Evolutionary conservation across 352 stramenopile genomes (phyloP).

Genomic region (Phytopythium helicoides): DNA sequence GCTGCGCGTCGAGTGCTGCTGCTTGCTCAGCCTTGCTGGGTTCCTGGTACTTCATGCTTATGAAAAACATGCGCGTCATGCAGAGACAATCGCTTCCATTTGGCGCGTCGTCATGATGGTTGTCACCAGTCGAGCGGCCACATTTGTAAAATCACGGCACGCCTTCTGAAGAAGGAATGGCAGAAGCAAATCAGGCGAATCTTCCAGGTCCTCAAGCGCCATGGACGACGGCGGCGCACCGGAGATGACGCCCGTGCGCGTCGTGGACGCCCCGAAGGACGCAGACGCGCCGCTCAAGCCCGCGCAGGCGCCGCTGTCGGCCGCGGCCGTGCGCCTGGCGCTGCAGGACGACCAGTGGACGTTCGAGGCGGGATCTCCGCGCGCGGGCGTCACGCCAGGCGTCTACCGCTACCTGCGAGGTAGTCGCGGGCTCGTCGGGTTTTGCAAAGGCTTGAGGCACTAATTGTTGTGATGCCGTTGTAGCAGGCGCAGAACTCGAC

Average conservation of each 20-base stretch:
- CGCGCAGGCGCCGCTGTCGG: constrained; percentile 41
- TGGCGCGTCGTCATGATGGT: no score
- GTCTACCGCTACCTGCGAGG: constrained; percentile 59
- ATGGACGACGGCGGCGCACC: constrained; percentile 37
- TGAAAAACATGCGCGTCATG: no score
- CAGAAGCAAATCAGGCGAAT: background rate
- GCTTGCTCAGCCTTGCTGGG: no score
- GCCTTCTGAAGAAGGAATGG: no score
- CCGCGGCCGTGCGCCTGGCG: constrained; percentile 43
- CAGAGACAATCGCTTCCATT: no score
- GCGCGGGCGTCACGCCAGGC: constrained; percentile 30
- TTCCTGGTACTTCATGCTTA: no score
- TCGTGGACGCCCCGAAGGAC: constrained; percentile 8
- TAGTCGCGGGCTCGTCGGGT: background rate
- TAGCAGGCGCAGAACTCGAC: constrained; percentile 39
- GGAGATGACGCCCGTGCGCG: constrained; percentile 25
- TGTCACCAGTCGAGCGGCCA: no score
- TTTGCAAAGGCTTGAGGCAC: background rate
- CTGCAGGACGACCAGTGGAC: constrained; percentile 63
- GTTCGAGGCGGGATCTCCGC: constrained; percentile 39
- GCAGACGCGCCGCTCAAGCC: constrained; percentile 1
- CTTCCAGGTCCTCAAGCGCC: background rate
- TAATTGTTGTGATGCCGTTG: background rate
- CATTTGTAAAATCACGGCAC: no score
- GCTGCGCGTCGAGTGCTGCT: no score